A percentile compares a stretch with the other conserved stretches of the same genome.
phyloP scores from a whole-genome alignment of 164 flowering plant genomes.

The Tinospora cordifolia region DNA sequence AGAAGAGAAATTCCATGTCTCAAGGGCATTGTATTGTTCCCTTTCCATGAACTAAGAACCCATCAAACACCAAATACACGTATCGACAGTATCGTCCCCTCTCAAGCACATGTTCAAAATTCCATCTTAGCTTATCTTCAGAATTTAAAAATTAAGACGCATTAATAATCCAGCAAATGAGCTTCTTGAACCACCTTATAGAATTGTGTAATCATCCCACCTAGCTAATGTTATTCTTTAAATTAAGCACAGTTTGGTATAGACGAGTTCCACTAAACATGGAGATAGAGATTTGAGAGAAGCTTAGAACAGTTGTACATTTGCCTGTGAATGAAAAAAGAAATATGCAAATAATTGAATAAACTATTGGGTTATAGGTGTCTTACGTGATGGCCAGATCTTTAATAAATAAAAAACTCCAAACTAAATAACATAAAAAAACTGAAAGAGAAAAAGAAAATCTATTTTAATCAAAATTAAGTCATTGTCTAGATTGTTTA shows the following conservation, averaged over 20 bases:
- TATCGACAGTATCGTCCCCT: conserved; percentile 1
- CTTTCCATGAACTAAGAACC: conserved; percentile 1
- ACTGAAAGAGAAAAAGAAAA: no score
- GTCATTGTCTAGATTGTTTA: no score
- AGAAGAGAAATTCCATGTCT: conserved; percentile 14
- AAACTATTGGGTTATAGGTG: not conserved
- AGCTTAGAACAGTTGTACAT: not conserved
- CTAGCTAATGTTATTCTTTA: not conserved
- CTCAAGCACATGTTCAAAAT: conserved; percentile 6
- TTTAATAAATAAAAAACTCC: no score
- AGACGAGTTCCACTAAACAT: not conserved
- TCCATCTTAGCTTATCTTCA: conserved; percentile 3
- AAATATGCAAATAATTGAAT: not conserved
- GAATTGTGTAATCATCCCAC: not conserved
- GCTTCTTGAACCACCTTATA: not conserved
- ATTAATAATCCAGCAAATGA: not conserved
- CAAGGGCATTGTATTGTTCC: conserved; percentile 23
- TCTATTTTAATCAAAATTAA: no score
- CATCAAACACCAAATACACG: not conserved
- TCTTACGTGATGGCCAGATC: not conserved
- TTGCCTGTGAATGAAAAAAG: not conserved
- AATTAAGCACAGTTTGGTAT: not conserved
- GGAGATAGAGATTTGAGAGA: not conserved
- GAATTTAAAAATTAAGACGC: not conserved
- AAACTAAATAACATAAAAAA: no score